These are phyloP conservation scores for Tricharina praecox DNA, from an alignment of 495 filamentous ascomycete species.

Conservation along the genomic window DNA sequence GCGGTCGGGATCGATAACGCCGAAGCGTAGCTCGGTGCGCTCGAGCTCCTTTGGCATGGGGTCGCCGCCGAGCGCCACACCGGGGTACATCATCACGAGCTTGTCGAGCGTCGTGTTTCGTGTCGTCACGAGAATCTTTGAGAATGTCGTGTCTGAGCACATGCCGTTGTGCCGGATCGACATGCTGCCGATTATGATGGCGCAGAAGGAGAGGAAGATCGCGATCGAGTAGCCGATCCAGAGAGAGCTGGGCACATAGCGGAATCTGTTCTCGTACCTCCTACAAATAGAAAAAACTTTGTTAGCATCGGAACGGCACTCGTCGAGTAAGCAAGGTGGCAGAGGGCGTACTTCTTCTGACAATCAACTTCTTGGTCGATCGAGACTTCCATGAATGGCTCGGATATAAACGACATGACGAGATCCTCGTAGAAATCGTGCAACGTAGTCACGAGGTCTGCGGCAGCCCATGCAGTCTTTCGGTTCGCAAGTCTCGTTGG, in stretches of 20 bases:
- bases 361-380: conserved; percentile 15
- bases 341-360: too few relatives aligned
- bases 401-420: conserved; percentile 28
- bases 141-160: conserved; percentile 29
- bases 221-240: conserved; percentile 31
- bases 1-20: conserved; percentile 20
- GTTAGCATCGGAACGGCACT: too few relatives aligned
- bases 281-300: conserved; percentile 8
- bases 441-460: conserved; percentile 17
- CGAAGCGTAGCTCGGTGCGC: conserved; percentile 28
- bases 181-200: conserved; percentile 24
- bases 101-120: conserved; percentile 29
- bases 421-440: conserved; percentile 28
- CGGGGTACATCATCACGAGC: conserved; percentile 23
- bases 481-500: conserved; percentile 27
- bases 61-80: conserved; percentile 30
- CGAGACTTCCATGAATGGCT: conserved; percentile 27
- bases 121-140: conserved; percentile 31
- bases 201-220: conserved; percentile 21
- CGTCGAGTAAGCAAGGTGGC: too few relatives aligned
- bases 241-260: conserved; percentile 23
- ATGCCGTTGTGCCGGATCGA: conserved; percentile 28
- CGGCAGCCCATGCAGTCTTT: conserved; percentile 19
- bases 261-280: conserved; percentile 25
- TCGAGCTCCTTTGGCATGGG: conserved; percentile 29